phyloP scores from a whole-genome alignment of 768 basidiomycete genomes.

The Boletus reticulatus region DNA sequence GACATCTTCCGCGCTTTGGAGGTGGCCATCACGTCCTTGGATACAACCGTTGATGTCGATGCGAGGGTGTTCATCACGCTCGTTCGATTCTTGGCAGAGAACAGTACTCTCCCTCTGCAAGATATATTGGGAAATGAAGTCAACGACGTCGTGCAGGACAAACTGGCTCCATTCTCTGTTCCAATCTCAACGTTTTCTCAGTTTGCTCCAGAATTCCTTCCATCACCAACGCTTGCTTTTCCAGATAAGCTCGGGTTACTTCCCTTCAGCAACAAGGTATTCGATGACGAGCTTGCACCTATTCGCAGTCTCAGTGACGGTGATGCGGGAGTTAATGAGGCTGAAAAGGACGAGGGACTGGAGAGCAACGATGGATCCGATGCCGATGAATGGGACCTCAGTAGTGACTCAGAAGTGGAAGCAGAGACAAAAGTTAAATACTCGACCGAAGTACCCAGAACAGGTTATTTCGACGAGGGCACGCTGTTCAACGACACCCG shows the following conservation, averaged over 20 bases:
- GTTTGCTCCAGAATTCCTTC: slow-evolving; percentile 21
- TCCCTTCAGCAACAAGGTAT: slow-evolving; percentile 41
- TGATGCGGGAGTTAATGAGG: neutral
- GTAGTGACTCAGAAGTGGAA: slow-evolving; percentile 16
- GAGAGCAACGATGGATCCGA: slow-evolving; percentile 14
- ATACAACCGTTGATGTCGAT: slow-evolving; percentile 46
- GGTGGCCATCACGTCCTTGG: slow-evolving; percentile 16
- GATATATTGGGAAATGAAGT: slow-evolving; percentile 32
- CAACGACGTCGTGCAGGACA: slow-evolving; percentile 15
- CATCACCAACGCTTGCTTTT: neutral
- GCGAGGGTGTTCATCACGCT: slow-evolving; percentile 49
- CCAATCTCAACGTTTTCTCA: slow-evolving; percentile 18
- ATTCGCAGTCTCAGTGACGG: slow-evolving; percentile 24
- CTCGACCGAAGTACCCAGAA: neutral
- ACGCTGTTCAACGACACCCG: slow-evolving; percentile 45
- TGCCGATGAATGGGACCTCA: slow-evolving; percentile 21
- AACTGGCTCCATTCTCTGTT: slow-evolving; percentile 22
- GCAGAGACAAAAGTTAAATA: neutral
- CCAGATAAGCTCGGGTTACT: slow-evolving; percentile 26
- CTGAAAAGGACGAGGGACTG: slow-evolving; percentile 17
- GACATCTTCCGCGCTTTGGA: slow-evolving; percentile 34
- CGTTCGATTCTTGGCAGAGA: slow-evolving; percentile 35
- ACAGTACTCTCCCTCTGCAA: slow-evolving; percentile 17
- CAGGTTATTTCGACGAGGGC: slow-evolving; percentile 38
- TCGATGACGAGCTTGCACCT: slow-evolving; percentile 39